Base-by-base conservation (phyloP, 2,329 filamentous ascomycete species). In the Fusarium siculi region DNA sequence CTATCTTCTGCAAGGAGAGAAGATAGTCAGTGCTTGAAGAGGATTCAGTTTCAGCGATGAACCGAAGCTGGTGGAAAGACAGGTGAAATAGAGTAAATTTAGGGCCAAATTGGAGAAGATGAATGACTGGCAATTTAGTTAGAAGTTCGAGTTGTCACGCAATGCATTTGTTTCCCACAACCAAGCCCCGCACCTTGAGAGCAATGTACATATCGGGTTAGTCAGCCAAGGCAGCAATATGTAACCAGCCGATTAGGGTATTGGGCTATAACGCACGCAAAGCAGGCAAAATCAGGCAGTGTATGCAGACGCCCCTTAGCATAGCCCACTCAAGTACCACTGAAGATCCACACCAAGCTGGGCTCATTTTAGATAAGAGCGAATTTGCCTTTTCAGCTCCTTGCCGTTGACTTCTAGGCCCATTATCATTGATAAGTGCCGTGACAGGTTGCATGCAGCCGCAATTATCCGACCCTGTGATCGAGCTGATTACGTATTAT, bases 91-190 rank as follows among this genome's bases (percentile, higher is more conserved):
- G 28, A 9, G 28, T 30, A 30, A 11, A 30, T 30, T 9, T 30
- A 30, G 11, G 39, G 1, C n/a, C 6, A 2, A 42, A 16, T 23
- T 43, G n/a, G 2, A 0, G 5, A 23, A 4, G 40, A 3, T 16
- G 9, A 43, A 43, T 7, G 9, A 7, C 14, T 15, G 15, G 12
- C 39, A 42, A 23, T 11, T 23, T 11, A 5, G 4, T 23, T 11
- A 5, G 4, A 23, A 23, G 4, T 5, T 43, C n/a, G n/a, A 23
- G 0, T 43, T 43, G 9, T 43, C n/a, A 43, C 0, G 15, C 2
- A 4, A 18, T 23, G 9, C 4, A 23, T 43, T 1, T 1, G n/a
- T 32, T 43, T 43, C 4, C 23, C 0, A 15, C 15, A 43, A 5
- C 2, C 1, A 11, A 43, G 9, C 40, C 40, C 40, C n/a, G 40